Evolutionary conservation across 1,139 yeast genomes (phyloP), one percentile per base, ranked within the genome.

Genomic region (Blastobotrys buckinghamii): DNA sequence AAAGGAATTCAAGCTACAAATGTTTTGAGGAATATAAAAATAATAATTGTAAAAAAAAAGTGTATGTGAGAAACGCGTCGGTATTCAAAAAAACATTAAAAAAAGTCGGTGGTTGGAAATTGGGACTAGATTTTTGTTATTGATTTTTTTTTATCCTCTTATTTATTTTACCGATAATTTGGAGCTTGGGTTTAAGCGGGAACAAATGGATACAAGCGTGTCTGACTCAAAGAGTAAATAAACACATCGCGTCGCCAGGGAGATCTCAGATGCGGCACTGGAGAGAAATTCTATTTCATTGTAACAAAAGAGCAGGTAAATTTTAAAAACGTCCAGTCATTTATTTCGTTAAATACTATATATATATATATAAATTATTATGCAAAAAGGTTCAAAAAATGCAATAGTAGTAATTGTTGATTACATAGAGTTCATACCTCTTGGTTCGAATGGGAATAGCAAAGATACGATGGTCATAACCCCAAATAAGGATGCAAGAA

Each of bases 401-500:
- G 17, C 12, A 7, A 34, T 17, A 34, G 8, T 16, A 6, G 4
- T 5, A 19, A 20, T 32, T 7, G 7, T 5, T 7, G 22, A 12
- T 41, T 48, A 55, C 52, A 56, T 55, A 8, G 59, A 54, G 37
- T 55, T 52, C 35, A 37, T 50, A 5, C 63, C 63, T 12, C 55
- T 48, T 24, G 56, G 55, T 55, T 77, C 82, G 54, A 68, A 77
- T 2, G 81, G 82, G 49, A 77, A 66, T 40, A 67, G 58, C 38
- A 72, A 55, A 0, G 79, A 73, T 17, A 75, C 52, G 16, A 74
- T 43, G 0, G 77, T 77, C 45, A 75, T 61, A 9, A 64, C 64
- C 2, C 79, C 79, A 30, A 62, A 74, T 50, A 74, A 65, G 1
- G 79, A 79, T 22, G 82, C 84, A 66, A 80, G 74, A 13, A 78